Evolutionary conservation across 2,329 filamentous ascomycete genomes (phyloP), one percentile per base, ranked within the genome.

Genomic region (Paecilomyces sp.): DNA sequence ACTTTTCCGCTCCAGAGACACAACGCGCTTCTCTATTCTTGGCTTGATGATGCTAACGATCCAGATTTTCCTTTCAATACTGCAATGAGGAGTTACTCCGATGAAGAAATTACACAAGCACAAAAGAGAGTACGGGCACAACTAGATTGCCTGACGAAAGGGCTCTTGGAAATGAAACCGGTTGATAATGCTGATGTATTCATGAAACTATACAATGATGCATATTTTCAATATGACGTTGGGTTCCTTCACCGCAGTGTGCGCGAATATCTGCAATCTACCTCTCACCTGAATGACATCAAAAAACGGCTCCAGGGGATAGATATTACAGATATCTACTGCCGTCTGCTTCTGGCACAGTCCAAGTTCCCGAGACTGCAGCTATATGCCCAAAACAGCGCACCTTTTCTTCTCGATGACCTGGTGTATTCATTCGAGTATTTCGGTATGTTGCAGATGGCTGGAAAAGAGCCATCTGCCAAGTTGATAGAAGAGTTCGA

Each of bases 41-140:
- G 58, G 58, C 41, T 60, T 33, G 55, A 60, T 22, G 55, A 60
- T 22, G 15, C 41, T 24, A 15, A 60, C 4, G 54, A 60, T 28
- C 12, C 41, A 12, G 25, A 47, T 15, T 60, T 60, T 25, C 58
- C 58, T 2, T 57, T 36, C 15, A 47, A 54, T 8, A 9, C 5
- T 11, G 28, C 28, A 9, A 24, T 30, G 3, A 4, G 47, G 30
- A 9, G 36, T 18, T 57, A 54, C 31, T 54, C 55, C 8, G 30
- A 57, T 15, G 13, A 4, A 31, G 55, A 54, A 12, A 30, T 60
- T 5, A 9, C 13, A 2, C n/a, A 36, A 9, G 30, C 41, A 54
- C 13, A 41, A 3, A 51, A 28, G 12, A 3, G 11, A 13, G 41
- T 57, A 13, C 55, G 47, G 11, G n/a, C 15, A 50, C 36, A 28